A percentile compares a stretch with the other conserved stretches of the same genome.
These are phyloP conservation scores for Ganoderma meredithae DNA, from an alignment of 1,284 basidiomycete species.

Conservation along the genomic window DNA sequence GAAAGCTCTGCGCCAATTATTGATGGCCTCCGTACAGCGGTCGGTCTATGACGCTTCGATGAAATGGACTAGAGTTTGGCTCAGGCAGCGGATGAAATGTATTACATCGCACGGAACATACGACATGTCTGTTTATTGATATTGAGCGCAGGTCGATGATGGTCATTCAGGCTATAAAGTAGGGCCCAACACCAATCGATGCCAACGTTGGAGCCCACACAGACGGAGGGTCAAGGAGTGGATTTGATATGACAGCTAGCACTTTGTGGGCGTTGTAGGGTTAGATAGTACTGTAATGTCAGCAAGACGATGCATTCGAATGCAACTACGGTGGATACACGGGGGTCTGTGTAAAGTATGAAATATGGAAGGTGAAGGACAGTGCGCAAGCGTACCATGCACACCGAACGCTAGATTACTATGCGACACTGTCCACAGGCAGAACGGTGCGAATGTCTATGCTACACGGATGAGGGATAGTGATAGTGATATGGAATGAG, in stretches of 20 bases:
- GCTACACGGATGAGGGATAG: constrained; percentile 22
- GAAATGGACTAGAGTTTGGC: constrained; percentile 6
- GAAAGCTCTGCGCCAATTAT: not conserved
- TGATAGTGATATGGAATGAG: constrained; percentile 9
- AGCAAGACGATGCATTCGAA: constrained; percentile 12
- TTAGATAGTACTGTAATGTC: not conserved
- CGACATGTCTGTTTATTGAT: too few species aligned
- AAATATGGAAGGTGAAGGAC: constrained; percentile 1
- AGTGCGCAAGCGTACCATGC: constrained; percentile 1
- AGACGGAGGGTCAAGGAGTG: not conserved
- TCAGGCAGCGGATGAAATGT: constrained; percentile 10
- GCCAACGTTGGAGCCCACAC: not conserved
- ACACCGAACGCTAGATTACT: constrained; percentile 13
- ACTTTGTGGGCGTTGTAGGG: not conserved
- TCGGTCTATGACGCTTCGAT: constrained; percentile 31
- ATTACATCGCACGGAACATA: constrained; percentile 18
- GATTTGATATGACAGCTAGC: not conserved
- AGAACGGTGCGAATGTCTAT: constrained; percentile 16
- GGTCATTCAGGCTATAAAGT: not conserved
- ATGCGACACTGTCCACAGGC: constrained; percentile 19
- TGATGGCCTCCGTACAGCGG: constrained; percentile 21
- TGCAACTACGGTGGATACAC: constrained; percentile 19
- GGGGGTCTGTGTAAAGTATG: constrained; percentile 2
- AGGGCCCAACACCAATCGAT: not conserved
- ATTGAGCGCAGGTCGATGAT: not conserved